Evolutionary conservation across 352 stramenopile species (phyloP), one percentile per base, ranked within the genome.

Genomic region (Thraustochytrium aureum): DNA sequence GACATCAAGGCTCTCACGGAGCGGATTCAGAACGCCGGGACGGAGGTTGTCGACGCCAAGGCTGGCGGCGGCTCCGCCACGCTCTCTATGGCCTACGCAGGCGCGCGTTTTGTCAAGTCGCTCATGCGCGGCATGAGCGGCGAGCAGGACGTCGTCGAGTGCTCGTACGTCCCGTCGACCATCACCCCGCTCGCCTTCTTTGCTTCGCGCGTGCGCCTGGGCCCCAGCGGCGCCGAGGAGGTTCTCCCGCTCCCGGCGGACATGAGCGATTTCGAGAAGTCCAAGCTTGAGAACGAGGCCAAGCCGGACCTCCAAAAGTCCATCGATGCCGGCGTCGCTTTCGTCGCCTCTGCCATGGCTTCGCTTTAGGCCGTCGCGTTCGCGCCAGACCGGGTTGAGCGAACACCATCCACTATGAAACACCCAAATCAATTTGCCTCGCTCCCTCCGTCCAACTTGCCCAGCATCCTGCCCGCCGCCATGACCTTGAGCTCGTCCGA

Each of bases 1-100:
- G 90, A 99, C 75, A 91, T 98, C 62, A 90, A 94, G 22, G 90
- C 89, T 33, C 87, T 99, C 61, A 99, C 96, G 42, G 89, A 99
- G 86, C 90, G 94, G 83, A 99, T 98, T 84, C 95, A 97, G 86
- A 96, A 95, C 84, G 92, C 91, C 62, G 92, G 92, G 61, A 92
- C 96, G 74, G 96, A 99, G 86, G 96, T 99, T 59, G 96, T 99
- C 56, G 87, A 94, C 84, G 92, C 92, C 61, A 97, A 86, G 62
- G 72, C 65, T 66, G 83, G 75, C 37, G 90, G 93, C 47, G 96
- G 96, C 47, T 98, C 93, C 83, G 96, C 96, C 72, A 99, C 96
- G 64, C 91, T 99, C 50, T 97, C 91, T 61, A 99, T 99, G 96
- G 96, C 96, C 1, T 99, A 99, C 87, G 96, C 96, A 39, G 96